Conservation (phyloP, 148 eudicot genomes). For the Silene latifolia region DNA sequence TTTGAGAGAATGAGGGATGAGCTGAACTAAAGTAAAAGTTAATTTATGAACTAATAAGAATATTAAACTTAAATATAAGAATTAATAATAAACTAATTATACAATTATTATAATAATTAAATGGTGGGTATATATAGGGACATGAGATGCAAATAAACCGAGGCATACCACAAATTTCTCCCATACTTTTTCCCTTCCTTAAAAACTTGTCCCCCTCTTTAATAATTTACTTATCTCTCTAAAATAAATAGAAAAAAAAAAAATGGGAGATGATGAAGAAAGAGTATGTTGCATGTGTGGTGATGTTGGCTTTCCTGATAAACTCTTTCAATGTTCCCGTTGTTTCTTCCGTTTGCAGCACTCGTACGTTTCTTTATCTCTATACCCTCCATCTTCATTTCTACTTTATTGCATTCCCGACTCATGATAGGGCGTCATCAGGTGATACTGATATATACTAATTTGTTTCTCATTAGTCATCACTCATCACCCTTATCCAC, state of each 20-base stretch:
- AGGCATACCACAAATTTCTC: not conserved
- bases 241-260: not conserved
- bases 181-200: not conserved
- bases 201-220: not conserved
- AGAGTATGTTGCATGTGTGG: conserved; percentile 41
- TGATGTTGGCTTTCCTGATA: conserved; percentile 39
- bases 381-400: not conserved
- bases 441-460: no score
- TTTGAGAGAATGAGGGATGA: no score
- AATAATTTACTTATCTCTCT: not conserved
- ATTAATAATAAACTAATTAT: no score
- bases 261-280: conserved; percentile 30
- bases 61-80: no score
- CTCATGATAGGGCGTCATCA: not conserved
- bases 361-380: conserved; percentile 19
- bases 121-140: not conserved
- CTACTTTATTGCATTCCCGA: not conserved
- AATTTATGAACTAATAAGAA: no score
- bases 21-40: no score
- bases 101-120: not conserved
- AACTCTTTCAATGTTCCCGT: conserved; percentile 30
- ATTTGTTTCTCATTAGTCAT: no score
- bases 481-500: no score
- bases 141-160: conserved; percentile 9
- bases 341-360: conserved; percentile 40